phyloP scores from a whole-genome alignment of 2,329 filamentous ascomycete genomes.

The Sporothrix euskadiensis region DNA sequence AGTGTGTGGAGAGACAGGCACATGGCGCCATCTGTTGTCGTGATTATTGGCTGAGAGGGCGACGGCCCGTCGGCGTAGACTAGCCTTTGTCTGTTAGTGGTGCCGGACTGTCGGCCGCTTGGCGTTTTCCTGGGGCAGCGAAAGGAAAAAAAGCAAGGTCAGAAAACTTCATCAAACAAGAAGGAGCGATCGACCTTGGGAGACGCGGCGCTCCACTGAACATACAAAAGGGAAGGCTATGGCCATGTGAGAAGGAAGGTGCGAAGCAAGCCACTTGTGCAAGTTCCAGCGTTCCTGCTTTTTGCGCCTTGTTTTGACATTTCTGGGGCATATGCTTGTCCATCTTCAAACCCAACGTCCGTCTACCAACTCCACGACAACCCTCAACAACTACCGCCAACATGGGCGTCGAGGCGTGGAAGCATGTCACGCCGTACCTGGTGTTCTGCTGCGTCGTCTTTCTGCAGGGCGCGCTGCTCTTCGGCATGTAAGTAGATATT shows the following conservation, averaged over 20 bases:
- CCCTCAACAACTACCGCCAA: background rate
- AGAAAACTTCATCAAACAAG: background rate
- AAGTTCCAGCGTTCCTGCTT: background rate
- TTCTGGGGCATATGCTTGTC: background rate
- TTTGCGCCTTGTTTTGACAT: background rate
- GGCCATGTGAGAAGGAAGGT: constrained; percentile 14
- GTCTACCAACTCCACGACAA: background rate
- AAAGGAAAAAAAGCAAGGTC: background rate
- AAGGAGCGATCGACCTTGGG: background rate
- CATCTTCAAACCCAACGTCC: background rate
- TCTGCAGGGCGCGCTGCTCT: constrained; percentile 31
- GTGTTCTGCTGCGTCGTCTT: constrained; percentile 31
- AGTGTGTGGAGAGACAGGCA: constrained; percentile 2
- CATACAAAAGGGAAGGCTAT: constrained; percentile 6
- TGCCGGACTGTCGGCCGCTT: constrained; percentile 13
- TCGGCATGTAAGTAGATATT: constrained; percentile 30
- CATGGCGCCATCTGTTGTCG: constrained; percentile 12
- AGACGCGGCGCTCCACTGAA: background rate
- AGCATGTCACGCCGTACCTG: constrained; percentile 32
- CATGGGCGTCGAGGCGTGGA: constrained; percentile 22
- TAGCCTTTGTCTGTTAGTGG: background rate
- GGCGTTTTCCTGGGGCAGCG: background rate
- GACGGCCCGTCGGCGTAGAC: constrained; percentile 17
- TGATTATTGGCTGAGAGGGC: background rate
- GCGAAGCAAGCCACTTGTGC: background rate